Evolutionary conservation across 2,329 filamentous ascomycete genomes (phyloP).

Genomic region (Raffaelea arxii): DNA sequence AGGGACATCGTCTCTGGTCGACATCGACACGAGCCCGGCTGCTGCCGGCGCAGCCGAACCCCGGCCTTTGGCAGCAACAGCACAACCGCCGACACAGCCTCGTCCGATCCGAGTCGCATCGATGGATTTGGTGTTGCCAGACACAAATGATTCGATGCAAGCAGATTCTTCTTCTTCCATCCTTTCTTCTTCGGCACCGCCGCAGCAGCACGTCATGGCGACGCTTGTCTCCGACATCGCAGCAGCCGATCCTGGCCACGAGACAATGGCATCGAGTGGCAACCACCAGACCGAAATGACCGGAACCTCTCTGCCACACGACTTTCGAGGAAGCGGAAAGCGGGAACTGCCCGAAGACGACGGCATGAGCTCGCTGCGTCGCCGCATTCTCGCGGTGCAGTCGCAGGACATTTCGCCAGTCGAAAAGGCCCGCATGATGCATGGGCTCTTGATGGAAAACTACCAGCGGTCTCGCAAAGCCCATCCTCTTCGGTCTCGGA

Average conservation of each 20-base stretch:
- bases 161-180: not conserved
- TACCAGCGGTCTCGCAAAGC: slow-evolving; percentile 40
- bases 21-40: no score
- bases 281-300: not conserved
- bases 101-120: no score
- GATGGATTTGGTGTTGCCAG: no score
- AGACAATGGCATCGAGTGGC: not conserved
- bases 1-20: no score
- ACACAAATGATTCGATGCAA: no score
- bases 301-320: slow-evolving; percentile 2
- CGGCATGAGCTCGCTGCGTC: slow-evolving; percentile 60
- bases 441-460: slow-evolving; percentile 59
- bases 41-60: no score
- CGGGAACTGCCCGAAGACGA: slow-evolving; percentile 61
- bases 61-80: no score
- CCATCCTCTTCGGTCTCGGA: slow-evolving; percentile 1
- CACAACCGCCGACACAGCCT: no score
- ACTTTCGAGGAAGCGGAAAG: slow-evolving; percentile 18
- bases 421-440: slow-evolving; percentile 65
- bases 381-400: slow-evolving; percentile 60
- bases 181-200: not conserved
- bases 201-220: no score
- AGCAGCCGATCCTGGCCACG: not conserved
- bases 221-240: no score
- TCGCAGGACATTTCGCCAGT: slow-evolving; percentile 43